Percentiles rank a stretch among this genome's conserved stretches.
phyloP scores from a whole-genome alignment of 177 flowering plant species.

The Vitis hybrid region DNA sequence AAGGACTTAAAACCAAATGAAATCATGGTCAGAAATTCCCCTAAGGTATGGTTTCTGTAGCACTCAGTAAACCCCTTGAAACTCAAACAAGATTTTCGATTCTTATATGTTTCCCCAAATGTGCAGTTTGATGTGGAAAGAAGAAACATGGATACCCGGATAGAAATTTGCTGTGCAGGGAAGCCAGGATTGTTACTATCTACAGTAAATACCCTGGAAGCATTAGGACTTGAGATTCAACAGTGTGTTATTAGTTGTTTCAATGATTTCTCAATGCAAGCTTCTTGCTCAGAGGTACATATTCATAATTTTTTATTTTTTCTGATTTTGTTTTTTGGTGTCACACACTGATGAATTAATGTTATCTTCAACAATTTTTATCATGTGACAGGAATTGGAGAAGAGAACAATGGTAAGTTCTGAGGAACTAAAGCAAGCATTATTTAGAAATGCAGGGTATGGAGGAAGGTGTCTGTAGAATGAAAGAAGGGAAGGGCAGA shows the following conservation, averaged over 20 bases:
- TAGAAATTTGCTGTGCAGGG: constrained; percentile 44
- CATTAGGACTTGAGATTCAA: constrained; percentile 58
- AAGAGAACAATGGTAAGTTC: constrained; percentile 35
- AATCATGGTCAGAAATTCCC: constrained; percentile 53
- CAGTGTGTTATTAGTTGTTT: constrained; percentile 51
- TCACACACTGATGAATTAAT: too few species aligned
- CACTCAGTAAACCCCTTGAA: neutral
- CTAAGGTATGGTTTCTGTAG: constrained; percentile 40
- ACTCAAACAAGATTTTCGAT: neutral
- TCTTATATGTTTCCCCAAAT: neutral
- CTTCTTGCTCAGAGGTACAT: constrained; percentile 47
- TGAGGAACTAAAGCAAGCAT: constrained; percentile 77
- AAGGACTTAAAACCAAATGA: constrained; percentile 67
- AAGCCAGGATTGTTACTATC: constrained; percentile 48
- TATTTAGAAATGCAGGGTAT: constrained; percentile 84
- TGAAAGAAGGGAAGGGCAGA: neutral
- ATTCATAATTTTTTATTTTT: neutral
- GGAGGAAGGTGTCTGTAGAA: constrained; percentile 70
- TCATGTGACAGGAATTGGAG: constrained; percentile 49
- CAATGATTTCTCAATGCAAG: constrained; percentile 46
- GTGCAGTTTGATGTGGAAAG: constrained; percentile 43
- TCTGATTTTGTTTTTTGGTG: constrained; percentile 2
- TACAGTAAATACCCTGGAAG: constrained; percentile 52
- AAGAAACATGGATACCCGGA: constrained; percentile 27
- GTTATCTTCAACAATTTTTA: neutral